Conservation (phyloP, 1,284 basidiomycete species). For the Entoloma clypeatum region DNA sequence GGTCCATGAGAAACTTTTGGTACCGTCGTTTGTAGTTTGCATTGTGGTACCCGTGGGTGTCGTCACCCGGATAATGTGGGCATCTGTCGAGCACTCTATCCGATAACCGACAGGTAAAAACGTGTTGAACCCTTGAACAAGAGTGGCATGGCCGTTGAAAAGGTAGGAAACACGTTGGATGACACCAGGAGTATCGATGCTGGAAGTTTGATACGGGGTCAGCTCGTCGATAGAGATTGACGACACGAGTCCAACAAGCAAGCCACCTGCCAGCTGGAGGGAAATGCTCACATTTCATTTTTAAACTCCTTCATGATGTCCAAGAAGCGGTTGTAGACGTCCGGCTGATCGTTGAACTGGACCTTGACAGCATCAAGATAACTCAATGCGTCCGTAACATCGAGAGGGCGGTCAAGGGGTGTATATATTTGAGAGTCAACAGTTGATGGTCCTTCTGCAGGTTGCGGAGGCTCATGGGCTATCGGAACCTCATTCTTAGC, state of each 20-base stretch:
- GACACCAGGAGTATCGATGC: slow-evolving; percentile 96
- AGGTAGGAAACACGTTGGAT: slow-evolving; percentile 93
- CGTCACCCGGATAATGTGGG: slow-evolving; percentile 57
- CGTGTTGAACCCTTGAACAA: slow-evolving; percentile 98
- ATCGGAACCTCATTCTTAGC: slow-evolving; percentile 13
- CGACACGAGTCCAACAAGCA: neutral
- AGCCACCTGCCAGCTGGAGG: neutral
- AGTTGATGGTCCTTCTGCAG: slow-evolving; percentile 7
- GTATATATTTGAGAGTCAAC: slow-evolving; percentile 13
- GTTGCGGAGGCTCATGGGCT: slow-evolving; percentile 11
- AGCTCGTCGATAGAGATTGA: slow-evolving; percentile 1
- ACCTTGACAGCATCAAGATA: slow-evolving; percentile 93
- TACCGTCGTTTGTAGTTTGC: slow-evolving; percentile 44
- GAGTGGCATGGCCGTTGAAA: slow-evolving; percentile 85
- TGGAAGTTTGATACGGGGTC: slow-evolving; percentile 29
- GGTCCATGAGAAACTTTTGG: slow-evolving; percentile 31
- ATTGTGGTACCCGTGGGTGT: slow-evolving; percentile 67
- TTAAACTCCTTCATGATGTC: slow-evolving; percentile 99
- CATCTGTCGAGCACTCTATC: slow-evolving; percentile 74
- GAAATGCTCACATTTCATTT: slow-evolving; percentile 68
- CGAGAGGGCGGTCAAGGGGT: slow-evolving; percentile 48
- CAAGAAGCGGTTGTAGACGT: slow-evolving; percentile 92
- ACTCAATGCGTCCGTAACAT: slow-evolving; percentile 87
- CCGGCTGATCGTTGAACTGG: slow-evolving; percentile 83
- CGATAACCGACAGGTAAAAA: slow-evolving; percentile 94